A percentile compares a stretch with the other conserved stretches of the same genome.
These are phyloP conservation scores for Stephanodiscus minutulus DNA, from an alignment of 108 stramenopile genomes.

Conservation along the genomic window DNA sequence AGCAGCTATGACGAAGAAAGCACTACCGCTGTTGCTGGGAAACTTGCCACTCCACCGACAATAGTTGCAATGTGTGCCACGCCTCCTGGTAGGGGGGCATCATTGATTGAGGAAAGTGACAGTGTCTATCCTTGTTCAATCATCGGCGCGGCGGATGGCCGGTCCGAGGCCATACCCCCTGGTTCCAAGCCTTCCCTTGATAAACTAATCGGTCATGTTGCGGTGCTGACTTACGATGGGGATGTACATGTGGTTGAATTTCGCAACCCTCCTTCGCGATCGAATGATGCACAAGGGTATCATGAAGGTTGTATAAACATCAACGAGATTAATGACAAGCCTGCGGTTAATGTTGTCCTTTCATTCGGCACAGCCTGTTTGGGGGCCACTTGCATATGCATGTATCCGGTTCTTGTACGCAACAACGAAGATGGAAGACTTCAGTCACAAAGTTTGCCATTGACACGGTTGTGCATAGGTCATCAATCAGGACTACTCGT, in stretches of 20 bases:
- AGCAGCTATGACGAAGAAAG: neutral
- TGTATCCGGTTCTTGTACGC: slow-evolving; percentile 14
- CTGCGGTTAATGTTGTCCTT: slow-evolving; percentile 18
- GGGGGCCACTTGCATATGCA: slow-evolving; percentile 41
- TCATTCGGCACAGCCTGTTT: slow-evolving; percentile 30
- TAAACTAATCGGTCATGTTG: slow-evolving; percentile 35
- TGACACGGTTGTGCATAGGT: slow-evolving; percentile 33
- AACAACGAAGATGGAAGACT: neutral
- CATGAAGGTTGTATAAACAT: neutral
- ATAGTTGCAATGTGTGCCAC: slow-evolving; percentile 46
- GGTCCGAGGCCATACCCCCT: neutral
- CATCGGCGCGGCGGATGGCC: neutral
- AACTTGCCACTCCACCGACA: slow-evolving; percentile 6
- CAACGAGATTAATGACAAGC: neutral
- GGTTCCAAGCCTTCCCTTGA: neutral
- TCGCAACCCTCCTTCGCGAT: neutral
- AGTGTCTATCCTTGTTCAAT: neutral
- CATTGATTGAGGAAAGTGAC: slow-evolving; percentile 22
- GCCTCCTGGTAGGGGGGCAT: slow-evolving; percentile 11
- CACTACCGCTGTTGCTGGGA: slow-evolving; percentile 1
- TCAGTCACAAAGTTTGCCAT: neutral
- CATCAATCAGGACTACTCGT: slow-evolving; percentile 34
- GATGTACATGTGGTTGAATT: slow-evolving; percentile 37
- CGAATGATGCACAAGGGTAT: neutral
- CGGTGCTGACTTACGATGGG: slow-evolving; percentile 36